Evolutionary conservation across 78 protist genomes (phyloP).

Genomic region (Chrysochromulina tobinii): DNA sequence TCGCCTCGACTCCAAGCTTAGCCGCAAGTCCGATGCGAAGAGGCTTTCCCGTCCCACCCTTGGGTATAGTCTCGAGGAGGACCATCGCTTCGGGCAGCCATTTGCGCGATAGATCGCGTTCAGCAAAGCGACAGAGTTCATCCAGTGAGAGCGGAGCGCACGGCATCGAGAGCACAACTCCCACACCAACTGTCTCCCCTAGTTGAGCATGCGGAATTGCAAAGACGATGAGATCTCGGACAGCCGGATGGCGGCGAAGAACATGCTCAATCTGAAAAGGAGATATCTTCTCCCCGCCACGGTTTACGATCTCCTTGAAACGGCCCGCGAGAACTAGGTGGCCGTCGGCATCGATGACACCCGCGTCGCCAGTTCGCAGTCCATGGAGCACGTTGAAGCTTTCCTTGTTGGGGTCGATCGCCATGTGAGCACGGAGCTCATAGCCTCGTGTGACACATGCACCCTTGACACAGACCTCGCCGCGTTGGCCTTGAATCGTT

Average conservation of each 20-base stretch:
- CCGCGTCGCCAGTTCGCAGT: not conserved
- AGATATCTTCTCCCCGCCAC: not conserved
- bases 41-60: conserved; percentile 2
- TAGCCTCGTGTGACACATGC: not conserved
- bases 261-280: not conserved
- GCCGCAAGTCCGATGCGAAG: not conserved
- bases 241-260: not conserved
- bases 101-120: not conserved
- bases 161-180: not conserved
- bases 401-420: too few species aligned
- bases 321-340: not conserved
- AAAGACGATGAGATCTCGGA: not conserved
- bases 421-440: too few species aligned
- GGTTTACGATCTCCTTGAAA: not conserved
- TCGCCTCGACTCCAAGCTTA: too few species aligned
- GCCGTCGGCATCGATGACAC: not conserved
- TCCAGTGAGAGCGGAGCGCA: not conserved
- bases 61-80: not conserved
- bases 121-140: not conserved
- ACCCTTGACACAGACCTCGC: not conserved
- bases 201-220: not conserved
- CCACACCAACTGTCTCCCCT: not conserved
- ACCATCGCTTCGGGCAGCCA: not conserved
- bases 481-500: not conserved
- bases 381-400: too few species aligned